Base-by-base conservation (phyloP, 495 filamentous ascomycete genomes). In the Podospora appendiculata region DNA sequence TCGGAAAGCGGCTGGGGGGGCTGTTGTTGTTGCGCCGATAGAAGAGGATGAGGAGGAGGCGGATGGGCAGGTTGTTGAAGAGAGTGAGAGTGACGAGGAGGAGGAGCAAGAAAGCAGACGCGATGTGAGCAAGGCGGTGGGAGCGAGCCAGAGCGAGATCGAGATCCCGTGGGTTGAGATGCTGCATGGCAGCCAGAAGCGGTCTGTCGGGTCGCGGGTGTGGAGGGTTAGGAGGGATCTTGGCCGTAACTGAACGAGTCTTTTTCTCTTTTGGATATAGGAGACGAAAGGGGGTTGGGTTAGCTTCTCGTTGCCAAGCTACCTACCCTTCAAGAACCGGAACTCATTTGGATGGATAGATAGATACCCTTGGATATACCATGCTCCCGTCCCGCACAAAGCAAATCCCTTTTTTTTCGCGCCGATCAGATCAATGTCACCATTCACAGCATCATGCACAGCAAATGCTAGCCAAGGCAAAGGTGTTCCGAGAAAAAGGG, bases 191-290 rank as follows among this genome's bases (percentile, higher is more conserved):
- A 71, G 70, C 25, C 66, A 77, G 60, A 72, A 69, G 49, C 63
- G 76, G 58, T 67, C 71, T 17, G 67, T 71, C 9, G 77, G 78
- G 9, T 70, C 72, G 13, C 64, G 70, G 44, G 76, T 79, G 18
- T 81, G 77, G 78, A 66, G 77, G 53, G 76, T 80, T 12, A 70
- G 78, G 50, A 70, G 78, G 58, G 77, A 81, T 59, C 51, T 81
- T 9, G 77, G 77, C 10, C 64, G 67, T 44, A 55, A 19, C 14
- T 43, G 34, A 41, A 32, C n/a, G 33, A 19, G 2, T 2, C 5
- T 25, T 25, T 25, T 25, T 5, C 5, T 5, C 25, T 25, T 25
- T 25, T 25, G 25, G 25, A 40, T 40, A 40, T 40, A 40, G 38
- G 12, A 12, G 45, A 34, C 13, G n/a, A 47, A 14, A n/a, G n/a